These are phyloP conservation scores for Davidsoniella eucalypti DNA, from an alignment of 2,329 filamentous ascomycete species.

Conservation along the genomic window DNA sequence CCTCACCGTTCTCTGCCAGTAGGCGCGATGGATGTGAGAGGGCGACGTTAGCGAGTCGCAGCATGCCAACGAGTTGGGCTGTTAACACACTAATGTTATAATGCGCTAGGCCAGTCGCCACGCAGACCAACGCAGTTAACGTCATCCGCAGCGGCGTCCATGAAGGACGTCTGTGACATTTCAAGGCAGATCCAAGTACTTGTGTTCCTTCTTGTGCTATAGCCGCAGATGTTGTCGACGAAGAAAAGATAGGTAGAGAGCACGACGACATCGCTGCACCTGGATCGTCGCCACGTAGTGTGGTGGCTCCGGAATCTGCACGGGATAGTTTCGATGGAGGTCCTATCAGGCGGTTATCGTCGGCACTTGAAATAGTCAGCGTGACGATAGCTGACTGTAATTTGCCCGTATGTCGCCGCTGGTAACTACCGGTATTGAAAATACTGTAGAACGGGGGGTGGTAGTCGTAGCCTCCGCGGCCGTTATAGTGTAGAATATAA, in stretches of 20 bases:
- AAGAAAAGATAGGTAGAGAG: background rate
- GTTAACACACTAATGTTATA: slow-evolving; percentile 5
- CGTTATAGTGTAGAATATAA: background rate
- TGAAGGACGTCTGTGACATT: background rate
- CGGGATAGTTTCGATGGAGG: too few relatives aligned
- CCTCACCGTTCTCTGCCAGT: background rate
- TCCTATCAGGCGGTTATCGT: too few relatives aligned
- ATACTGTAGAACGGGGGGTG: background rate
- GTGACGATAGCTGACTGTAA: background rate
- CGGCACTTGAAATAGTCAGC: too few relatives aligned
- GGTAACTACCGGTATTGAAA: background rate
- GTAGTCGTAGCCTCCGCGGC: background rate
- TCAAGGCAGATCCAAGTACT: too few relatives aligned
- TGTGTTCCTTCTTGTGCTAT: background rate
- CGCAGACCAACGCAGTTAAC: background rate
- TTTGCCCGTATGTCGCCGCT: background rate
- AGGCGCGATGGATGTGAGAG: background rate
- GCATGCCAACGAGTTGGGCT: slow-evolving; percentile 3
- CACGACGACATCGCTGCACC: too few relatives aligned
- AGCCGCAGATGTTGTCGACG: too few relatives aligned
- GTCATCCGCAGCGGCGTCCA: slow-evolving; percentile 1
- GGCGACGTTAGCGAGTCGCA: background rate
- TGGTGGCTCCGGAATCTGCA: too few relatives aligned
- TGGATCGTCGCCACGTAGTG: too few relatives aligned
- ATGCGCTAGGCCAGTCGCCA: background rate